Percentiles rank a stretch among this genome's conserved stretches.
Evolutionary conservation across 805 yeast species (phyloP).

Genomic region (Saccharomycopsis sp.): DNA sequence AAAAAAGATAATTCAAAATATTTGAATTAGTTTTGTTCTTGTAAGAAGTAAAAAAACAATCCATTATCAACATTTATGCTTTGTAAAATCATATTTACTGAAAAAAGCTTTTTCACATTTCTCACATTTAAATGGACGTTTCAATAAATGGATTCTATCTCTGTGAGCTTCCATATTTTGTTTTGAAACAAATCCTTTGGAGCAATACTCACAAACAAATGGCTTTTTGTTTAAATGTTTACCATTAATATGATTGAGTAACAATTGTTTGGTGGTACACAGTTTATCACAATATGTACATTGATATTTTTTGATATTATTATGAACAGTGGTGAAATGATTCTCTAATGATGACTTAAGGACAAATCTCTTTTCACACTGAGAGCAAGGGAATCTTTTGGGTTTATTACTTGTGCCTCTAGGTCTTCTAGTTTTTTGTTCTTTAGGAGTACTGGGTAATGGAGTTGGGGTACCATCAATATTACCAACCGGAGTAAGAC

Average conservation of each 20-base stretch:
- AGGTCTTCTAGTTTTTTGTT: no score
- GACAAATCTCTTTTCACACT: constrained; percentile 14
- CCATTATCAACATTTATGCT: constrained; percentile 17
- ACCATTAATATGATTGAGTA: constrained; percentile 17
- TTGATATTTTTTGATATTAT: constrained; percentile 7
- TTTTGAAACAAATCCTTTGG: constrained; percentile 17
- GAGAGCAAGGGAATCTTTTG: constrained; percentile 3
- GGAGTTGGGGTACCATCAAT: background rate
- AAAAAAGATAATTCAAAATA: no score
- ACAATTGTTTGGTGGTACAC: constrained; percentile 18
- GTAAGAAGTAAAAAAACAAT: no score
- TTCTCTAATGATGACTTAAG: constrained; percentile 13
- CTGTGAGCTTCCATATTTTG: constrained; percentile 19
- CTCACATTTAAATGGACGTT: constrained; percentile 16
- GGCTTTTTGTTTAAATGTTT: constrained; percentile 17
- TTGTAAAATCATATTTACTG: constrained; percentile 15
- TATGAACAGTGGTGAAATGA: constrained; percentile 13
- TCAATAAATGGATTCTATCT: constrained; percentile 16
- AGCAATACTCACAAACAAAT: constrained; percentile 14
- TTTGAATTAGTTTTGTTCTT: no score
- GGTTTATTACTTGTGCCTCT: no score
- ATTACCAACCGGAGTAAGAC: background rate
- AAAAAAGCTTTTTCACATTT: constrained; percentile 13
- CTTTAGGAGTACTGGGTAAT: background rate
- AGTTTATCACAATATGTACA: constrained; percentile 15